Base-by-base conservation (phyloP, 1,284 basidiomycete genomes). In the Pseudomicrostroma phylloplanum region DNA sequence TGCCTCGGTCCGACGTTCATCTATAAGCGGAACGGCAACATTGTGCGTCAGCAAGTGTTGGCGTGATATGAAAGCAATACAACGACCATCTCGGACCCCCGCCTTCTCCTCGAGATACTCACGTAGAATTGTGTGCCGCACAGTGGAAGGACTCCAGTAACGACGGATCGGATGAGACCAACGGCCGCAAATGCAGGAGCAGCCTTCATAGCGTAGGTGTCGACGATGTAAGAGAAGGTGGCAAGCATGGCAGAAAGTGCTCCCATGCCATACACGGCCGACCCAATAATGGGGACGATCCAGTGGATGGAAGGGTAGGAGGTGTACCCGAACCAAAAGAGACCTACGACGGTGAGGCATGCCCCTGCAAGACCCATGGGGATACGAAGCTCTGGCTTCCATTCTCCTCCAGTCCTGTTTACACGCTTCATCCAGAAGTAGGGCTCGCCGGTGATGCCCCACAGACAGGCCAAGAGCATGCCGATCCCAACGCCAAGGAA, bases 391-490 rank as follows among this genome's bases (percentile, higher is more conserved):
- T 64, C 63, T 1, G 63, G 63, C 84, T 82, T 75, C 89, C 51
- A 25, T 19, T 54, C 51, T 13, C n/a, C 25, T 15, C 26, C 26
- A 13, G 8, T 25, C 19, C 21, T 19, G 7, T 17, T 54, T 8
- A 54, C 21, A 2, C 51, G 51, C 15, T 25, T 17, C 21, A 54
- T 25, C 51, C 51, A 54, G 17, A 54, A 25, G 21, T 2, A 13
- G 21, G 26, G 15, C 21, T 54, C 51, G 51, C n/a, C 51, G 8
- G 51, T 54, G 21, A 54, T 15, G 25, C 21, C 15, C 51, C 51
- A 54, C 13, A 89, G 9, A 86, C 85, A 0, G 83, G 83, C 39
- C 87, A 53, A n/a, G 12, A 46, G n/a, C 19, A 51, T 59, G 12
- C 57, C 42, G n/a, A 48, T 21, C 2, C 39, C 57, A 3, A 54